A percentile compares a stretch with the other conserved stretches of the same genome.
Evolutionary conservation across 2,329 filamentous ascomycete genomes (phyloP).

Genomic region (Emmonsiellopsis sp.): DNA sequence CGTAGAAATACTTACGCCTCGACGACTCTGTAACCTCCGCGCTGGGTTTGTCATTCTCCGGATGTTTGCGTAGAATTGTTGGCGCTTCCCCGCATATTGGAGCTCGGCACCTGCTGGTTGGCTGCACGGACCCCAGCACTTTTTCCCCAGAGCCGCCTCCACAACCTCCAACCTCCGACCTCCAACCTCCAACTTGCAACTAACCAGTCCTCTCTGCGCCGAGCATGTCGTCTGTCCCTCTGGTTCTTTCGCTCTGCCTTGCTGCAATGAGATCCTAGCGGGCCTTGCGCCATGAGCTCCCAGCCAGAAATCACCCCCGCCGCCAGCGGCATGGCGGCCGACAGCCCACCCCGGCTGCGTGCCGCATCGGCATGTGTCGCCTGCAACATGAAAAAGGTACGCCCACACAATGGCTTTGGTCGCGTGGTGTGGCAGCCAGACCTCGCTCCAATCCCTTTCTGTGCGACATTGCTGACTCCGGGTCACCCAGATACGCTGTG

Average conservation of each 20-base stretch:
- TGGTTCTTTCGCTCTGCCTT: no score
- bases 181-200: neutral
- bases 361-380: slow-evolving; percentile 21
- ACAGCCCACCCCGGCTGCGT: slow-evolving; percentile 17
- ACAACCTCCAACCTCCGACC: neutral
- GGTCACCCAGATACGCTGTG: slow-evolving; percentile 18
- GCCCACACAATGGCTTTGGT: neutral
- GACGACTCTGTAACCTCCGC: no score
- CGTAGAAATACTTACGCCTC: no score
- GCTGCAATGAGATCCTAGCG: no score
- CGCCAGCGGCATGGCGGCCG: slow-evolving; percentile 3
- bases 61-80: no score
- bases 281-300: neutral
- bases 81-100: neutral
- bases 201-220: no score
- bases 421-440: neutral
- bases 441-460: no score
- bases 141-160: neutral
- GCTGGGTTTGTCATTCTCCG: no score
- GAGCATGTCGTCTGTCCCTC: no score
- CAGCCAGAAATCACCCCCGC: slow-evolving; percentile 3
- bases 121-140: neutral
- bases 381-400: slow-evolving; percentile 23
- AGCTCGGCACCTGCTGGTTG: neutral
- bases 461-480: neutral